Base-by-base conservation (phyloP, 169 alveolate genomes). In the Plasmodium fragile region DNA sequence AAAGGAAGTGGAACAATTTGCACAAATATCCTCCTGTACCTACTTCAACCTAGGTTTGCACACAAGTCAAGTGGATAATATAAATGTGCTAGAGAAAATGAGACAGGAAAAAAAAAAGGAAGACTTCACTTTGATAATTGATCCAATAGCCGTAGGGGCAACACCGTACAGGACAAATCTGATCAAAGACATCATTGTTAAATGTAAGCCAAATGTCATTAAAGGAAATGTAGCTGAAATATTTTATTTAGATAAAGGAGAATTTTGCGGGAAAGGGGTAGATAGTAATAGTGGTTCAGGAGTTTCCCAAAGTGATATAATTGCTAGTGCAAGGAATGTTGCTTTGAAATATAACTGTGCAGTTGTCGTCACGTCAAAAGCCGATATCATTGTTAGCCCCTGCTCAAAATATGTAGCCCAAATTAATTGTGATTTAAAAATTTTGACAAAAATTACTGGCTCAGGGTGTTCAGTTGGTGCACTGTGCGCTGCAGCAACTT, bases 401-500 rank as follows among this genome's bases (percentile, higher is more conserved):
- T 90, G 78, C 53, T 78, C 92, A 32, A 28, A 4, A 4, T 65
- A 65, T 49, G 39, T 90, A 90, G 52, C 94, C 59, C 81, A 65
- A 80, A 81, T 90, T 65, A 80, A 90, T 43, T 90, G 78, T 8
- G 92, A 80, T 81, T 52, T 90, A 80, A 79, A 79, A 70, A 80
- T 80, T 90, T 80, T 80, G 22, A 70, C 83, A 22, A 90, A 90
- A 87, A 55, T 87, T 78, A 87, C 93, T 2, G 93, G 93, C 30
- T 77, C 93, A 2, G 93, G 93, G n/a, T 87, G 93, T 87, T 52
- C 93, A 36, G 87, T 87, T 55, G 93, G 93, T 78, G 93, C 89
- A 18, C 73, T 87, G 0, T 87, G 93, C 80, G 93, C 93, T n/a
- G 93, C 93, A 4, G 93, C 93, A 52, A 52, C 87, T 41, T 36